Percentiles rank a stretch among this genome's conserved stretches.
phyloP scores from a whole-genome alignment of 1,284 basidiomycete genomes.

The Cutaneotrichosporon cyanovorans region DNA sequence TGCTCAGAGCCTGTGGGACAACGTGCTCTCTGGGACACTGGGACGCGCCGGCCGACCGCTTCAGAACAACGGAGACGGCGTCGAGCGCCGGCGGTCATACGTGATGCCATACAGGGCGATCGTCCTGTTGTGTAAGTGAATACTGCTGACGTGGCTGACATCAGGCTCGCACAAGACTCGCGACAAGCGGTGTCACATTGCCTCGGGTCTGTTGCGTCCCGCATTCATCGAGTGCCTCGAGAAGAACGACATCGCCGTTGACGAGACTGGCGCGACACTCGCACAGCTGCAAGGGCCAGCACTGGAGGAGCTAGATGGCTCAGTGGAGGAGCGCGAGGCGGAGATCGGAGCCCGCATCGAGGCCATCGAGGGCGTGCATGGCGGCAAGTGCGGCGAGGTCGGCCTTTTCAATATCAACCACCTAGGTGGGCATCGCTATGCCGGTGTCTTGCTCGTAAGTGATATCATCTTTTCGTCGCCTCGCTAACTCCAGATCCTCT shows the following conservation, averaged over 20 bases:
- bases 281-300: conserved; percentile 55
- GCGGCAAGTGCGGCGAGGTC: conserved; percentile 47
- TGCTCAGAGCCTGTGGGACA: conserved; percentile 61
- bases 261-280: conserved; percentile 41
- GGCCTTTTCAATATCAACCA: conserved; percentile 81
- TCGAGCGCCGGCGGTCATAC: conserved; percentile 49
- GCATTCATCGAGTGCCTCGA: conserved; percentile 33
- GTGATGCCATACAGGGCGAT: conserved; percentile 64
- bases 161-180: conserved; percentile 82
- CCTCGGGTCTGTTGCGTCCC: conserved; percentile 69
- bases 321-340: conserved; percentile 46
- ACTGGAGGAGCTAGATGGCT: conserved; percentile 53
- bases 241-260: conserved; percentile 38
- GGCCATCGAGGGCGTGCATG: conserved; percentile 43
- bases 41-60: conserved; percentile 26
- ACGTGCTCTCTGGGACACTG: conserved; percentile 55
- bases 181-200: conserved; percentile 81
- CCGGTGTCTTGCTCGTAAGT: conserved; percentile 81
- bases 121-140: conserved; percentile 66
- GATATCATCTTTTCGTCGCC: background rate
- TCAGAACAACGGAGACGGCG: conserved; percentile 21
- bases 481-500: conserved; percentile 58
- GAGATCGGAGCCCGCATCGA: conserved; percentile 51
- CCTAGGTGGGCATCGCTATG: conserved; percentile 82
- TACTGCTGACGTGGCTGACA: background rate